These are phyloP conservation scores for Epichloe brachyelytri DNA, from an alignment of 2,329 filamentous ascomycete genomes.

Conservation along the genomic window DNA sequence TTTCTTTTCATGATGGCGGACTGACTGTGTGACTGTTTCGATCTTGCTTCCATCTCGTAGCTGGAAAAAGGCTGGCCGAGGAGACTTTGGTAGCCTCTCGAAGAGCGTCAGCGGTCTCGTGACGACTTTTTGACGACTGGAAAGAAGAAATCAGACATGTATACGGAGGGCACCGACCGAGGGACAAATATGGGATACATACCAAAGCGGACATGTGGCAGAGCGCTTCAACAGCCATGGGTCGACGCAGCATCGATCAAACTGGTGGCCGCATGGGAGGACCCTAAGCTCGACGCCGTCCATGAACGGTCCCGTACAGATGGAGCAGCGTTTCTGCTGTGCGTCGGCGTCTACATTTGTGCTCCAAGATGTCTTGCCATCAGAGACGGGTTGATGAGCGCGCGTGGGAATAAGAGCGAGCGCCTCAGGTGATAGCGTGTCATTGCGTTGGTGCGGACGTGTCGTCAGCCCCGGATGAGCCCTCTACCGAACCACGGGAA, in stretches of 20 bases:
- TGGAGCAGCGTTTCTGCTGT: not conserved
- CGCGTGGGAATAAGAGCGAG: not conserved
- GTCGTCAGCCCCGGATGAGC: too few relatives aligned
- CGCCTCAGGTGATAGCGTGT: not conserved
- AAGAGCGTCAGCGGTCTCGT: not conserved
- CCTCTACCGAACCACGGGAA: not conserved
- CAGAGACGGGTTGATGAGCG: not conserved
- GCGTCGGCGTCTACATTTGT: not conserved
- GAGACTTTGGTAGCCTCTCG: not conserved
- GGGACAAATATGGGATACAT: not conserved
- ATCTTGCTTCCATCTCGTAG: not conserved
- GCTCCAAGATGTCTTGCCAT: not conserved
- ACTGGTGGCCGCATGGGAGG: conserved; percentile 3
- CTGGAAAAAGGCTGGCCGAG: not conserved
- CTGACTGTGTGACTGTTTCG: not conserved
- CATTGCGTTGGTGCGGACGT: not conserved
- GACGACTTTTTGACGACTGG: not conserved
- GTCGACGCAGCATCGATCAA: conserved; percentile 3
- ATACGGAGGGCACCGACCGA: too few relatives aligned
- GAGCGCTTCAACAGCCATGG: conserved; percentile 2
- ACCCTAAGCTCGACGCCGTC: conserved; percentile 1
- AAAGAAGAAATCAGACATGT: too few relatives aligned
- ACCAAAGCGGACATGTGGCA: conserved; percentile 5
- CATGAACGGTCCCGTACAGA: conserved; percentile 3
- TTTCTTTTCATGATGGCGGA: not conserved